Evolutionary conservation across 495 filamentous ascomycete species (phyloP), one percentile per base, ranked within the genome.

Genomic region (Podospora pseudoanserina): DNA sequence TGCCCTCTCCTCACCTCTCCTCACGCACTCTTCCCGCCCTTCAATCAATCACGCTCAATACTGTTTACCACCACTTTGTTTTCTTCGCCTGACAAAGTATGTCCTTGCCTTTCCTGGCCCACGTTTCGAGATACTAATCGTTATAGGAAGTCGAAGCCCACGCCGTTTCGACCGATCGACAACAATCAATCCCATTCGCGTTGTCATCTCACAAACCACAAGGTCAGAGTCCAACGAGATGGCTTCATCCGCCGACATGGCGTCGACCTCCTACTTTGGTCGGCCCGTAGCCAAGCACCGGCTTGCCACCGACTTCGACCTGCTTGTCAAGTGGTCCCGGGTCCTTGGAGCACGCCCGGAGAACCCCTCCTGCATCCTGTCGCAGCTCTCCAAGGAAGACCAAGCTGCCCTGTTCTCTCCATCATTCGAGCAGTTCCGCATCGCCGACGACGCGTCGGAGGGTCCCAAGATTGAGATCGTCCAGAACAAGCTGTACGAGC

Each of bases 311-410:
- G 72, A 76, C 49, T 55, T 77, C 20, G 28, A 59, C 9, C 62
- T 73, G 2, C 19, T 77, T 11, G 72, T 60, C 23, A 74, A 77
- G 59, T 77, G 74, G 74, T 26, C 63, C 7, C 23, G 30, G 5
- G 30, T 67, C 26, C 64, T 70, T 15, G 49, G 65, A 15, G 5
- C 23, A 0, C 65, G 56, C 19, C 55, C 65, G 1, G 63, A 68
- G 18, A 28, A 63, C 13, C 68, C 26, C 26, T 60, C 65, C 6
- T 70, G 64, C 54, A 39, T 67, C 11, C 66, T 77, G 18, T 67
- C 74, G 9, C 56, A 70, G 44, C 70, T 77, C 4, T 76, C 75
- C 1, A 20, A 39, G 3, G 32, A 63, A 3, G 74, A 76, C 56
- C 70, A 72, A 15, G 59, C 60, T 3, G 68, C 67, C 7, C 63